These are phyloP conservation scores for Paecilomyces variotii DNA, from an alignment of 2,329 filamentous ascomycete genomes.

Conservation along the genomic window DNA sequence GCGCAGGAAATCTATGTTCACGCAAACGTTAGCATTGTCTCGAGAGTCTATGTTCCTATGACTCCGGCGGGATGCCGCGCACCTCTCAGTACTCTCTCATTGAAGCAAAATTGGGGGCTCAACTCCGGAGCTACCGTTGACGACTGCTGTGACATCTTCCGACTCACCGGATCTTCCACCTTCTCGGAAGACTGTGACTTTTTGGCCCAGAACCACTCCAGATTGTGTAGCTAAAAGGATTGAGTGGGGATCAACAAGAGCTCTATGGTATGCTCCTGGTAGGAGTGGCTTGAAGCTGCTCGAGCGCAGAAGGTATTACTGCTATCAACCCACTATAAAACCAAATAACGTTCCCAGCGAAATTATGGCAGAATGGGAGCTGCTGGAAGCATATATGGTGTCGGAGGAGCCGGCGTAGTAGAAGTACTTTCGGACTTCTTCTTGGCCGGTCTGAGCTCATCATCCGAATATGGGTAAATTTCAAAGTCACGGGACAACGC, in stretches of 20 bases:
- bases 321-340: background rate
- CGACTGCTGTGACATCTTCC: slow-evolving; percentile 33
- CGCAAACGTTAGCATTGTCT: slow-evolving; percentile 2
- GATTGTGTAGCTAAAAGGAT: slow-evolving; percentile 16
- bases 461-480: background rate
- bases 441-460: background rate
- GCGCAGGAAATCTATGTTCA: slow-evolving; percentile 70
- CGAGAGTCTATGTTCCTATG: background rate
- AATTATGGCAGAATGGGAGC: background rate
- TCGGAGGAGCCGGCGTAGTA: background rate
- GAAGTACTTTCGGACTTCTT: too few relatives aligned
- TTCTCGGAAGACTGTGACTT: slow-evolving; percentile 15
- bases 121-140: slow-evolving; percentile 44
- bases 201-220: slow-evolving; percentile 35
- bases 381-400: background rate
- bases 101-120: slow-evolving; percentile 72
- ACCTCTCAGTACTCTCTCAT: slow-evolving; percentile 62
- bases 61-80: slow-evolving; percentile 14
- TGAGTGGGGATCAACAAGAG: background rate
- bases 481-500: slow-evolving; percentile 19
- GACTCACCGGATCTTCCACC: slow-evolving; percentile 11
- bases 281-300: background rate
- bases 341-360: background rate
- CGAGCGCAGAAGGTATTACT: background rate
- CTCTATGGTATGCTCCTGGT: background rate